Conservation (phyloP, 1,139 yeast species). For the Taphrina sp. region DNA sequence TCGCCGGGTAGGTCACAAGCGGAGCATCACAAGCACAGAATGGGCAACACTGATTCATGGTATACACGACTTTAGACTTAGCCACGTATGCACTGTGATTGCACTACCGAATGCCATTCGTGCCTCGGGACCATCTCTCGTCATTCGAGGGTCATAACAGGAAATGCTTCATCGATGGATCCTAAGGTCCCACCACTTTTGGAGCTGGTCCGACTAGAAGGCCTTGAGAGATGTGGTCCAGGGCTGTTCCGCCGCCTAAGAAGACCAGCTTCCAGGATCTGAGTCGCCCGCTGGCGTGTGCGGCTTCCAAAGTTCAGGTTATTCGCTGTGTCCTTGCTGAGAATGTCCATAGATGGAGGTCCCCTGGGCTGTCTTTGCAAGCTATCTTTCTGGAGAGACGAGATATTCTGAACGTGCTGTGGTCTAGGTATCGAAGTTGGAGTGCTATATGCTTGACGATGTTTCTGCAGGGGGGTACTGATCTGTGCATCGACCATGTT, state of each 20-base stretch:
- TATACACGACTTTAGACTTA: too few relatives aligned
- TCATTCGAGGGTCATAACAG: too few relatives aligned
- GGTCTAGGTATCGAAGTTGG: constrained; percentile 5
- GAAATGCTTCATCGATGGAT: constrained; percentile 15
- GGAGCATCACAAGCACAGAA: too few relatives aligned
- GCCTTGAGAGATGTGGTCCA: neutral
- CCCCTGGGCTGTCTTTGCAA: constrained; percentile 18
- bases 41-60: too few relatives aligned
- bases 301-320: constrained; percentile 19
- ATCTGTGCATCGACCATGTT: neutral
- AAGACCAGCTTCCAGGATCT: constrained; percentile 25
- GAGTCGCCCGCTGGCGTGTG: constrained; percentile 2
- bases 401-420: neutral
- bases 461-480: neutral
- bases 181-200: constrained; percentile 5
- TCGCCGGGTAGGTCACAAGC: too few relatives aligned
- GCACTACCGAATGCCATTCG: too few relatives aligned
- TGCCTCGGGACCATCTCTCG: too few relatives aligned
- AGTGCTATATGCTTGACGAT: neutral
- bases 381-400: neutral
- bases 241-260: constrained; percentile 2
- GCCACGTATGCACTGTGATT: too few relatives aligned
- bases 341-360: constrained; percentile 13
- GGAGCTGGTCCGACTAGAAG: constrained; percentile 3
- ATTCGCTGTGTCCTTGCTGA: constrained; percentile 1